phyloP scores from a whole-genome alignment of 176 grass and related monocot genomes.

The Tillandsia leiboldiana region DNA sequence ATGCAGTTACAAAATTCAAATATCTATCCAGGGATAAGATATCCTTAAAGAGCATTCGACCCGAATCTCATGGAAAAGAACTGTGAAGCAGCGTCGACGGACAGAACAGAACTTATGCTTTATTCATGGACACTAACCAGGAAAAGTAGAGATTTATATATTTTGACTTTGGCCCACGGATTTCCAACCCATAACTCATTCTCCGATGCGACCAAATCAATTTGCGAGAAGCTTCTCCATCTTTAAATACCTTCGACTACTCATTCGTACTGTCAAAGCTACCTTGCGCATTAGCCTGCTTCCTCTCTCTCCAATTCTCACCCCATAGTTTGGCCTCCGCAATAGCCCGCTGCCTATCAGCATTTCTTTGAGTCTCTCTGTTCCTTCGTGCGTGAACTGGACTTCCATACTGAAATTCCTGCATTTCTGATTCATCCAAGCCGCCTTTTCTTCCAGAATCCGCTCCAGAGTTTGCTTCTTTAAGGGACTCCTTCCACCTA shows the following conservation, averaged over 20 bases:
- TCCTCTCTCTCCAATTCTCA: constrained; percentile 42
- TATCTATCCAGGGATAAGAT: constrained; percentile 1
- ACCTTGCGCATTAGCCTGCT: constrained; percentile 15
- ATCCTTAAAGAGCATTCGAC: neutral
- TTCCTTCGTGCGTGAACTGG: constrained; percentile 8
- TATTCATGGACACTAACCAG: neutral
- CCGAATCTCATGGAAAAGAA: neutral
- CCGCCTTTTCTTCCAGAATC: constrained; percentile 64
- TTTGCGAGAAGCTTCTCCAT: neutral
- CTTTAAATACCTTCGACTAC: neutral
- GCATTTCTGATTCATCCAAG: constrained; percentile 41
- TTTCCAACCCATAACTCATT: constrained; percentile 10
- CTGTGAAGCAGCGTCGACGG: neutral
- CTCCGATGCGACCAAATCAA: neutral
- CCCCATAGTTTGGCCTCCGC: constrained; percentile 19
- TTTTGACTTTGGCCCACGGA: neutral
- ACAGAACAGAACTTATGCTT: neutral
- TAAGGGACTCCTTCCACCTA: constrained; percentile 35
- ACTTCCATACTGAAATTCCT: constrained; percentile 12
- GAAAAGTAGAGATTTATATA: neutral
- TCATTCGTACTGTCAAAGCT: constrained; percentile 32
- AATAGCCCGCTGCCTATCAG: constrained; percentile 21
- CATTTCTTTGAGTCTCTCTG: constrained; percentile 20
- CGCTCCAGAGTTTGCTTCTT: constrained; percentile 28
- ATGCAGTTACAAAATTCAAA: neutral